Conservation (phyloP, 768 basidiomycete genomes). For the Phallus indusiatus region DNA sequence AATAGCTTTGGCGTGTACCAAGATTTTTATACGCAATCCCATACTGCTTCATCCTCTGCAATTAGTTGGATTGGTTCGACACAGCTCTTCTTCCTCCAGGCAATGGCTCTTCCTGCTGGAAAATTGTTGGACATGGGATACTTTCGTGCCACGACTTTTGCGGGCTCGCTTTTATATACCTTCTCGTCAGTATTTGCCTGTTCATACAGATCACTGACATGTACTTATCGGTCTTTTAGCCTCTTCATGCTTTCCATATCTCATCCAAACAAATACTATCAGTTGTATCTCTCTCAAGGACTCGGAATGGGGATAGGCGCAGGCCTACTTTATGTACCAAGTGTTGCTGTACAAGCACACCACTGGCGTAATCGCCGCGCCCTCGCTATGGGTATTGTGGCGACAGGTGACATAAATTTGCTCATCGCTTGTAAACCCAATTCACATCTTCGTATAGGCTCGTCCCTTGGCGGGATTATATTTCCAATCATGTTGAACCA, state of each 20-base stretch:
- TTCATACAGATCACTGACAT: slow-evolving; percentile 30
- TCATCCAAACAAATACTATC: slow-evolving; percentile 32
- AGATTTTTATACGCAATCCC: slow-evolving; percentile 34
- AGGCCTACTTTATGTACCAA: slow-evolving; percentile 40
- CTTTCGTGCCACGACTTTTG: slow-evolving; percentile 26
- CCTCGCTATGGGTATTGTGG: slow-evolving; percentile 45
- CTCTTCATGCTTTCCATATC: slow-evolving; percentile 40
- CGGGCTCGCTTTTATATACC: not conserved
- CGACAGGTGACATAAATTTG: slow-evolving; percentile 24
- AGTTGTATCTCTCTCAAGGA: slow-evolving; percentile 45
- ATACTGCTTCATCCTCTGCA: slow-evolving; percentile 16
- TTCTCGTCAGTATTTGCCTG: slow-evolving; percentile 13
- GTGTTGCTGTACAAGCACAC: slow-evolving; percentile 40
- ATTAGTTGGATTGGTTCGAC: slow-evolving; percentile 38
- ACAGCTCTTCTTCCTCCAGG: slow-evolving; percentile 37
- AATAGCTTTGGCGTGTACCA: slow-evolving; percentile 39
- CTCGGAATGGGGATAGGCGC: slow-evolving; percentile 37
- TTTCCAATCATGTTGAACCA: slow-evolving; percentile 59
- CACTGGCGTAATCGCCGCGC: slow-evolving; percentile 40
- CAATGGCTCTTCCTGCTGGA: slow-evolving; percentile 36
- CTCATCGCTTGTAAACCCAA: not conserved
- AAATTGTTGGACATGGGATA: slow-evolving; percentile 44
- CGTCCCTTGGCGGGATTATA: slow-evolving; percentile 50
- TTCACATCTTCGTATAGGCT: slow-evolving; percentile 15
- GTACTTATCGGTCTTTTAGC: slow-evolving; percentile 32